A percentile compares a stretch with the other conserved stretches of the same genome.
Conservation (phyloP, 306 rosid genomes). For the Lablab purpureus region DNA sequence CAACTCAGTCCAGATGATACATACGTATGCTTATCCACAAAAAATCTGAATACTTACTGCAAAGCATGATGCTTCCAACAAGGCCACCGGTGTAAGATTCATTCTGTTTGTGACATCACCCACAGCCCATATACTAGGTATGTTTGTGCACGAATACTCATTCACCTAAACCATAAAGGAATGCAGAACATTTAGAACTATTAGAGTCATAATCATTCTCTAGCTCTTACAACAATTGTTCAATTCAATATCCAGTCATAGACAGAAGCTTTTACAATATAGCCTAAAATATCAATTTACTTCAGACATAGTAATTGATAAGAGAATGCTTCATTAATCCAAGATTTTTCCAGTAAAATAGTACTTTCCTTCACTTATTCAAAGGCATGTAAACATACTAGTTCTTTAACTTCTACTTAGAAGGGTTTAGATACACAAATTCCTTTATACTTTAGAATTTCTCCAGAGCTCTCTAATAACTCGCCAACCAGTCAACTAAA, state of each 20-base stretch:
- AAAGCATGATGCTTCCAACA: constrained; percentile 87
- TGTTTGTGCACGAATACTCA: constrained; percentile 75
- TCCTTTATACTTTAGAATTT: neutral
- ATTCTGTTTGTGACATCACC: constrained; percentile 93
- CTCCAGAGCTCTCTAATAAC: neutral
- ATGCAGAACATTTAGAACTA: constrained; percentile 31
- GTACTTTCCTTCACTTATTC: neutral
- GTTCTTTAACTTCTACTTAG: neutral
- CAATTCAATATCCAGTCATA: constrained; percentile 7
- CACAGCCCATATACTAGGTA: constrained; percentile 93
- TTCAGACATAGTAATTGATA: neutral
- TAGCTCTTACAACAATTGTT: neutral
- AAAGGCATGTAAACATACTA: neutral
- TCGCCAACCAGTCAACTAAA: constrained; percentile 12
- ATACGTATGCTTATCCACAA: constrained; percentile 24
- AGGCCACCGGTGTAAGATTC: constrained; percentile 96
- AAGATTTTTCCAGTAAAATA: neutral
- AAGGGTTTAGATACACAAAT: constrained; percentile 18
- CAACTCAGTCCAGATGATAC: constrained; percentile 16
- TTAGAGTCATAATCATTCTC: constrained; percentile 1
- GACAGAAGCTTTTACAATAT: constrained; percentile 22
- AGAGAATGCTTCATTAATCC: neutral
- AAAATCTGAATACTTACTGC: constrained; percentile 67
- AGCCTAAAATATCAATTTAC: constrained; percentile 19
- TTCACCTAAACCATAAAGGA: constrained; percentile 67